These are phyloP conservation scores for Venturia pyrina DNA, from an alignment of 2,329 filamentous ascomycete genomes.

Conservation along the genomic window DNA sequence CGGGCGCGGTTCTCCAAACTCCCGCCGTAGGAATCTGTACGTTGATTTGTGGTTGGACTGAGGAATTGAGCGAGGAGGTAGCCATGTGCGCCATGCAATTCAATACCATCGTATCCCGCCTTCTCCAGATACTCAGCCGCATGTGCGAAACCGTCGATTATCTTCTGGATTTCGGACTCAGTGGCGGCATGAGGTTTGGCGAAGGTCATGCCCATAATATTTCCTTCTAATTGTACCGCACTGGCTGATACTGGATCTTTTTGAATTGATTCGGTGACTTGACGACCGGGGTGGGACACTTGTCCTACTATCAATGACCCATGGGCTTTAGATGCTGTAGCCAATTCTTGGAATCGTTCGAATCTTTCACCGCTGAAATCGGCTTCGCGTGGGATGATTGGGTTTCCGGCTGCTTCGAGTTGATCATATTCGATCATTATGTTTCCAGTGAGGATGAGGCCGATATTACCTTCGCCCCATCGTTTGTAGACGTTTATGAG, in stretches of 20 bases:
- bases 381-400: slow-evolving; percentile 46
- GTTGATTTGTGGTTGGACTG: slow-evolving; percentile 56
- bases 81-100: slow-evolving; percentile 72
- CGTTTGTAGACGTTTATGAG: slow-evolving; percentile 33
- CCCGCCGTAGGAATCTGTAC: slow-evolving; percentile 59
- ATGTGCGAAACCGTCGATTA: slow-evolving; percentile 54
- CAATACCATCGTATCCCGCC: slow-evolving; percentile 67
- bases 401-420: slow-evolving; percentile 46
- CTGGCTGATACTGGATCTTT: slow-evolving; percentile 42
- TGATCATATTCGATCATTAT: slow-evolving; percentile 53
- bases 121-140: slow-evolving; percentile 49
- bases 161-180: slow-evolving; percentile 30
- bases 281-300: slow-evolving; percentile 53
- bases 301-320: slow-evolving; percentile 51
- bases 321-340: slow-evolving; percentile 43
- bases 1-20: slow-evolving; percentile 62
- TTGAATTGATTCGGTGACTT: slow-evolving; percentile 37
- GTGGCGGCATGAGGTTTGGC: slow-evolving; percentile 26
- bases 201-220: slow-evolving; percentile 23
- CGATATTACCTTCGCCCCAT: slow-evolving; percentile 43
- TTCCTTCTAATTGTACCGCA: slow-evolving; percentile 35
- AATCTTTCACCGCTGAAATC: slow-evolving; percentile 48
- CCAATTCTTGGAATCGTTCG: slow-evolving; percentile 47
- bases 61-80: slow-evolving; percentile 65
- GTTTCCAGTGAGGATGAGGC: slow-evolving; percentile 53